Percentiles rank a stretch among this genome's conserved stretches.
These are phyloP conservation scores for Dillenia turbinata DNA, from an alignment of 164 flowering plant genomes.

Conservation along the genomic window DNA sequence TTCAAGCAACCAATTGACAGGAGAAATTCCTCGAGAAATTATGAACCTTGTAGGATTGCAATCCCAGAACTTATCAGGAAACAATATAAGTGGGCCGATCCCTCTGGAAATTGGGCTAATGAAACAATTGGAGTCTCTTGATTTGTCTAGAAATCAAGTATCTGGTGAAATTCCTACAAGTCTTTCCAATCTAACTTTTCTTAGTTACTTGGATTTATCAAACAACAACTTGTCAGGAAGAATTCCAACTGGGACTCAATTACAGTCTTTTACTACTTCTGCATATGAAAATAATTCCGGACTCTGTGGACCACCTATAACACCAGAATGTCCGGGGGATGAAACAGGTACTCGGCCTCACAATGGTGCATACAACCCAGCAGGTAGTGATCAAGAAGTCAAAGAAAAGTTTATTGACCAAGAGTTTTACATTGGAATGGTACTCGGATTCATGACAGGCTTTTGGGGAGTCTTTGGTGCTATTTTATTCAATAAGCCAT, in stretches of 20 bases:
- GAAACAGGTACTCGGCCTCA: neutral
- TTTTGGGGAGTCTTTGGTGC: conserved; percentile 3
- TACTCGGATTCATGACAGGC: neutral
- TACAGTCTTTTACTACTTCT: conserved; percentile 19
- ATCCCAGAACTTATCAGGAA: conserved; percentile 27
- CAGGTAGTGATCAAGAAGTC: neutral
- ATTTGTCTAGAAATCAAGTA: conserved; percentile 31
- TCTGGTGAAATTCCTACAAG: conserved; percentile 31
- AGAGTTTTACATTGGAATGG: neutral
- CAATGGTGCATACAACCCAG: neutral
- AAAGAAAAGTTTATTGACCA: neutral
- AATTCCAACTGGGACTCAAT: conserved; percentile 24
- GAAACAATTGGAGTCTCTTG: conserved; percentile 22
- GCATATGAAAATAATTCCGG: conserved; percentile 19
- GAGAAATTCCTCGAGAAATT: conserved; percentile 10
- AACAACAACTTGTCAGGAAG: conserved; percentile 28
- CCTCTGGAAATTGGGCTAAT: conserved; percentile 24
- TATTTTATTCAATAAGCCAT: neutral
- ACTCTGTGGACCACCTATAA: conserved; percentile 33
- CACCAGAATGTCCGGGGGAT: conserved; percentile 8
- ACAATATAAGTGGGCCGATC: conserved; percentile 21
- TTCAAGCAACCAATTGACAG: conserved; percentile 12
- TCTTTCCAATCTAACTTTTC: conserved; percentile 19
- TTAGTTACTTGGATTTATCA: conserved; percentile 28
- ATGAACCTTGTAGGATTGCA: conserved; percentile 4